A percentile compares a stretch with the other conserved stretches of the same genome.
Evolutionary conservation across 345 rosid species (phyloP).

Genomic region (Eucalyptus lansdowneana): DNA sequence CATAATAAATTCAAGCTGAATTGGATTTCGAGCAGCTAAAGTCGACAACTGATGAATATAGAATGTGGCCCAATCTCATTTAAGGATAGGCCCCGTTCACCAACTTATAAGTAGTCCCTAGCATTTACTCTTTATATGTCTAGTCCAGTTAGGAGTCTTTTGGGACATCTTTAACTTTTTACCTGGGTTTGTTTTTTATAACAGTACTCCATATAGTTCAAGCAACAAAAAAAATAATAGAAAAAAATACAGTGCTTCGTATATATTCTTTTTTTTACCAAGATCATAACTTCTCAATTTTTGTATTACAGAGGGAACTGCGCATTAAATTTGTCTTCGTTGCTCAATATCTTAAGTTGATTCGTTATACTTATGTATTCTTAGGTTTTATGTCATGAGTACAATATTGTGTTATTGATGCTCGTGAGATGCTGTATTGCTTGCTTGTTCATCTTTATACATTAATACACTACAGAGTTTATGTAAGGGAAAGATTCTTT

Average conservation of each 20-base stretch:
- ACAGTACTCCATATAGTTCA: not conserved
- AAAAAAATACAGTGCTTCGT: not conserved
- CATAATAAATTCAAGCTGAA: not conserved
- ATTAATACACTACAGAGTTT: not conserved
- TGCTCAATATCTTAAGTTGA: not conserved
- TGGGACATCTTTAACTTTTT: not conserved
- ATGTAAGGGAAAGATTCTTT: not conserved
- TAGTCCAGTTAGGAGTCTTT: not conserved
- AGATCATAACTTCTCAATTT: not conserved
- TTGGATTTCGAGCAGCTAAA: not conserved
- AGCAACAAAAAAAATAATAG: accelerated
- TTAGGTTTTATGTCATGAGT: not conserved
- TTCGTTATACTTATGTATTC: not conserved
- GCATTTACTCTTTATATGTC: not conserved
- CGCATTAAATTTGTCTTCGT: not conserved
- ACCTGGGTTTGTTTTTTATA: not conserved
- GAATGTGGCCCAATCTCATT: not conserved
- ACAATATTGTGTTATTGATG: not conserved
- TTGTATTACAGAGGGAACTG: not conserved
- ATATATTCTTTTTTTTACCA: not conserved
- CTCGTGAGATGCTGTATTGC: not conserved
- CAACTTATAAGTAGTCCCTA: not conserved
- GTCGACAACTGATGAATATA: not conserved
- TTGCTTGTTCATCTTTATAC: not conserved
- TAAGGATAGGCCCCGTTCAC: not conserved